Conservation (phyloP, 805 yeast species). For the Pichia thaimueangensis region DNA sequence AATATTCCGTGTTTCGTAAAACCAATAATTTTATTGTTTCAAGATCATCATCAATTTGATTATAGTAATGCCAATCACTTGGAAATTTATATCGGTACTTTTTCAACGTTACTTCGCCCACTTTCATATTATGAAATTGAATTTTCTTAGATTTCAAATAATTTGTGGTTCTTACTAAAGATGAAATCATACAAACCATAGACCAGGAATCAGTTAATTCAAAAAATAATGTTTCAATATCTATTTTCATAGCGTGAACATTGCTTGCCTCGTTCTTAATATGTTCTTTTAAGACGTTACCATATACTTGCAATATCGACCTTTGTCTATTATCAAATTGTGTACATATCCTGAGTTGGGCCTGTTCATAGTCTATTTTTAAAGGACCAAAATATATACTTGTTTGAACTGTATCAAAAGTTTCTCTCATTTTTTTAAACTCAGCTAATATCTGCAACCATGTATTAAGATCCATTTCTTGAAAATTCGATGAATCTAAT, state of each 20-base stretch:
- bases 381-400: conserved; percentile 35
- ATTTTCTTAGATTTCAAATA: neutral
- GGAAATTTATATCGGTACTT: conserved; percentile 45
- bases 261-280: conserved; percentile 28
- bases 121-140: conserved; percentile 13
- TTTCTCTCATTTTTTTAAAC: conserved; percentile 35
- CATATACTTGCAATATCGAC: conserved; percentile 36
- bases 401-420: conserved; percentile 47
- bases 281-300: conserved; percentile 30
- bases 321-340: conserved; percentile 58
- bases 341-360: conserved; percentile 40
- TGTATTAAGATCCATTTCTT: conserved; percentile 30
- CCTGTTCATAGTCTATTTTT: conserved; percentile 42
- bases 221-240: conserved; percentile 32
- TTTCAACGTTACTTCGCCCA: conserved; percentile 26
- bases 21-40: neutral
- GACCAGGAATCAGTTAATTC: conserved; percentile 35
- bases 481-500: conserved; percentile 31
- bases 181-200: conserved; percentile 33
- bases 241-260: conserved; percentile 29
- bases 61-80: conserved; percentile 50
- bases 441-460: conserved; percentile 49
- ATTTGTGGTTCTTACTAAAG: conserved; percentile 31
- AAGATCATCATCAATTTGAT: conserved; percentile 51
- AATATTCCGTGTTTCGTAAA: neutral